A percentile compares a stretch with the other conserved stretches of the same genome.
phyloP scores from a whole-genome alignment of 2,329 filamentous ascomycete species.

The Pseudopithomyces maydicus region DNA sequence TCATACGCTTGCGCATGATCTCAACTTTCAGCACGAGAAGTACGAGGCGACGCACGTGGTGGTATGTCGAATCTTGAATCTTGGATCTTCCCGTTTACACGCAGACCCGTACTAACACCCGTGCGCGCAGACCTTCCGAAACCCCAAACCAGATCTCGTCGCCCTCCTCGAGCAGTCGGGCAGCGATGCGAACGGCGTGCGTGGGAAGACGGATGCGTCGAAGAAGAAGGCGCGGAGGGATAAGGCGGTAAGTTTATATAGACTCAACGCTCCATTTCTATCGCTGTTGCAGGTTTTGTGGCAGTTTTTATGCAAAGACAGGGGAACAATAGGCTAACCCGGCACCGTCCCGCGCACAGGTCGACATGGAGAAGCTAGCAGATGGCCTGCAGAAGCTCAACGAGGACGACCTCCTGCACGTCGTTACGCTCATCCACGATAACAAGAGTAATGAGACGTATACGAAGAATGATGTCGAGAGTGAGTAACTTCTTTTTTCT shows the following conservation, averaged over 20 bases:
- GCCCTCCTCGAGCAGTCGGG: constrained; percentile 81
- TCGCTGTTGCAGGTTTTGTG: too few species aligned
- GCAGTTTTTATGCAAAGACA: too few species aligned
- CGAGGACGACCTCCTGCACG: constrained; percentile 91
- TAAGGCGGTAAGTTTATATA: constrained; percentile 60
- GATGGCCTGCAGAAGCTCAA: constrained; percentile 86
- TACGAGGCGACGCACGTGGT: constrained; percentile 86
- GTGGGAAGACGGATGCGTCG: constrained; percentile 67
- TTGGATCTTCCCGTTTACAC: background rate
- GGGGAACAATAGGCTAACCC: too few species aligned
- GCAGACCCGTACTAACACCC: constrained; percentile 9
- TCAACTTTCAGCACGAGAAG: constrained; percentile 82
- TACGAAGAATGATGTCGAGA: constrained; percentile 95
- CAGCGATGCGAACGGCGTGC: constrained; percentile 61
- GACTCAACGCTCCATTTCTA: too few species aligned
- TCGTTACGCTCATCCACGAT: constrained; percentile 98
- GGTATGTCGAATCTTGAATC: constrained; percentile 49
- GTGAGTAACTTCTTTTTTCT: too few species aligned
- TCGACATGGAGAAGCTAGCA: constrained; percentile 96
- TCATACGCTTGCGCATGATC: constrained; percentile 79
- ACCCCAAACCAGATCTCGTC: constrained; percentile 86
- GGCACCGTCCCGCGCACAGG: too few species aligned
- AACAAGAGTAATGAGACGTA: constrained; percentile 94
- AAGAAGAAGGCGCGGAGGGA: constrained; percentile 79
- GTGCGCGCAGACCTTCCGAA: constrained; percentile 76